Base-by-base conservation (phyloP, 345 rosid genomes). In the Citrus australasica region DNA sequence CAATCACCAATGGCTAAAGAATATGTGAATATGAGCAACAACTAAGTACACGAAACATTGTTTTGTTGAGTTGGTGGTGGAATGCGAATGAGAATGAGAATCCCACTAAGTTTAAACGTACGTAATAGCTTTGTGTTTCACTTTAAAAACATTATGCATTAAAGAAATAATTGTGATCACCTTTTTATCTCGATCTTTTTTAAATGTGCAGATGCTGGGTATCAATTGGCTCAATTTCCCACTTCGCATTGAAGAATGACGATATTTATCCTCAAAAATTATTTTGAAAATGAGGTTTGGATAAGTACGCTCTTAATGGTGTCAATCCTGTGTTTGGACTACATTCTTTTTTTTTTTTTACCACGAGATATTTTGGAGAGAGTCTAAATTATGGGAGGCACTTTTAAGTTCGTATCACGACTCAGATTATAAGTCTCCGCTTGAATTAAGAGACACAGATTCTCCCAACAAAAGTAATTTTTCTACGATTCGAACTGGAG, bases 61-160 rank as follows among this genome's bases (percentile, higher is more conserved):
- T 51, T 16, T 42, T 19, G 35, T 0, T 24, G 32, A 24, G 32
- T 27, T 46, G 59, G 3, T 53, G 66, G 30, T 67, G 80, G 80
- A 60, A 81, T 74, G 71, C 81, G 79, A 74, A 77, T 82, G 89
- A 83, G 90, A 90, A 90, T 87, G 89, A 88, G 92, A 90, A 88
- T 86, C 93, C 89, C 92, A 88, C 90, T 83, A 84, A 48, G 37
- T 14, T 2, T 68, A 74, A 79, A 46, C 51, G 79, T 79, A 42
- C 48, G 76, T 79, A 83, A 46, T 69, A 4, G 74, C 56, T 48
- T 69, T 71, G 83, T 17, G 22, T 17, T 53, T 53, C 58, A 53
- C 84, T 80, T 79, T 83, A 14, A n/a, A 64, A 55, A 37, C 67
- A 46, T 9, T 30, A 65, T 62, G 55, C 55, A 53, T 42, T 81